Conservation (phyloP, 345 rosid genomes). For the Moricandia arvensis region DNA sequence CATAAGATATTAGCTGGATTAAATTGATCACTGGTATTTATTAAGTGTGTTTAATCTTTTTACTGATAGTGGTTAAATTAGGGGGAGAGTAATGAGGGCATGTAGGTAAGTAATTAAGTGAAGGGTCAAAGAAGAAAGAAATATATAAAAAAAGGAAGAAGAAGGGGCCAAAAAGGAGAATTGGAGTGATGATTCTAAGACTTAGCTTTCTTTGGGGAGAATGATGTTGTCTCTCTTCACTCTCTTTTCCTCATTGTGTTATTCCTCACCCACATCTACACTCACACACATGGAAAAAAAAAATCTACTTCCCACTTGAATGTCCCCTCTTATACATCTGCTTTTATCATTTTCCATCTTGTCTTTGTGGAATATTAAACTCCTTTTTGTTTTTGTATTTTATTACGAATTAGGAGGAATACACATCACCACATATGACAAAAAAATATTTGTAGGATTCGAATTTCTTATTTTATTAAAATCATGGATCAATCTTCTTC, state of each 20-base stretch:
- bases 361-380: background rate
- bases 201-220: constrained; percentile 40
- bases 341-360: background rate
- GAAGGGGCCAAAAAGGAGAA: constrained; percentile 34
- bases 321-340: constrained; percentile 4
- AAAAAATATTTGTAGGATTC: background rate
- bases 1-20: constrained; percentile 18
- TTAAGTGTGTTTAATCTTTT: constrained; percentile 6
- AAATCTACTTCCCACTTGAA: constrained; percentile 20
- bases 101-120: constrained; percentile 21
- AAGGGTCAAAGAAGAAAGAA: constrained; percentile 36
- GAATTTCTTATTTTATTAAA: background rate
- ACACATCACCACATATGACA: background rate
- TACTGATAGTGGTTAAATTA: background rate
- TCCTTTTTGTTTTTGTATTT: background rate
- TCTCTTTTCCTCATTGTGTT: constrained; percentile 26
- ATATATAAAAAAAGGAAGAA: background rate
- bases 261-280: constrained; percentile 40
- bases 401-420: background rate
- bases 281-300: constrained; percentile 32
- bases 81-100: constrained; percentile 32
- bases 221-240: constrained; percentile 27
- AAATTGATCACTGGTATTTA: background rate
- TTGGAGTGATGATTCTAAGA: constrained; percentile 39
- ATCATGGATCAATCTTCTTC: background rate